Percentiles rank a stretch among this genome's conserved stretches.
These are phyloP conservation scores for Crithidia thermophila DNA, from an alignment of 208 protist species.

Conservation along the genomic window DNA sequence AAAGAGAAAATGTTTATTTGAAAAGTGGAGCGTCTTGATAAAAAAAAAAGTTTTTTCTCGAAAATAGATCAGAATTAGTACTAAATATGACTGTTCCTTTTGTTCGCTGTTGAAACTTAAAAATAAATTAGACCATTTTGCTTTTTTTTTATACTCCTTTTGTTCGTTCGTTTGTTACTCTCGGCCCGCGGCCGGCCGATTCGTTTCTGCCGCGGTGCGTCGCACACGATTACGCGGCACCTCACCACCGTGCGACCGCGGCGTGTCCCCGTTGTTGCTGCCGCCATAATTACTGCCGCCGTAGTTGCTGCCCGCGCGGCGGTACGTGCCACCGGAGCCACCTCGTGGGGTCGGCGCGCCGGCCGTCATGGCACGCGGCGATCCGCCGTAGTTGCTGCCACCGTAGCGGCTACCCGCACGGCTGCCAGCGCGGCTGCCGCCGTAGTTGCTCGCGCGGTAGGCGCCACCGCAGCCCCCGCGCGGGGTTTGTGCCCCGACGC, in stretches of 20 bases:
- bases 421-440: slow-evolving; percentile 11
- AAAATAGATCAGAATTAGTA: no score
- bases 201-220: slow-evolving; percentile 1
- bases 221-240: neutral
- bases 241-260: neutral
- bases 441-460: slow-evolving; percentile 16
- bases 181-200: no score
- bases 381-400: slow-evolving; percentile 5
- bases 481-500: slow-evolving; percentile 5
- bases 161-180: no score
- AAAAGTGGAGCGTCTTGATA: no score
- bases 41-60: no score
- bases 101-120: no score
- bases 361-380: slow-evolving; percentile 1
- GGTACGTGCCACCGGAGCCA: slow-evolving; percentile 6
- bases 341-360: slow-evolving; percentile 8
- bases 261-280: slow-evolving; percentile 5
- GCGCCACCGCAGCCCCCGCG: slow-evolving; percentile 12
- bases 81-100: no score
- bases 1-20: no score
- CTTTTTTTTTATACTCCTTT: no score
- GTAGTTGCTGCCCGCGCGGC: neutral
- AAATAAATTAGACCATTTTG: no score
- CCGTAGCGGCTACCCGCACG: slow-evolving; percentile 3
- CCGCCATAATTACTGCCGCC: slow-evolving; percentile 1